Evolutionary conservation across 306 rosid genomes (phyloP).

Genomic region (Sesbania bispinosa): DNA sequence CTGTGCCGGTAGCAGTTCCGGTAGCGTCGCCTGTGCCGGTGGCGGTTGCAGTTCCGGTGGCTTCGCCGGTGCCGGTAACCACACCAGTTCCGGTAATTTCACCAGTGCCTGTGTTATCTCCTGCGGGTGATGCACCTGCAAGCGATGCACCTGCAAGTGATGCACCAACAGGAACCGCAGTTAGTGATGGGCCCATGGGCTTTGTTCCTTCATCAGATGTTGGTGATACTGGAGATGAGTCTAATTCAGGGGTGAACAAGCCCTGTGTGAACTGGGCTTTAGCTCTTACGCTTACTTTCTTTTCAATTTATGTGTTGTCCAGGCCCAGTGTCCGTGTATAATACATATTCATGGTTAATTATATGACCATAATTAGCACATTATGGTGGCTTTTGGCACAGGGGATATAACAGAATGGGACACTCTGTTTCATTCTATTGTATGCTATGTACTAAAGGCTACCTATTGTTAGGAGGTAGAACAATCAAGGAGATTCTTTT

Average conservation of each 20-base stretch:
- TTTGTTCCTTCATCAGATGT: neutral
- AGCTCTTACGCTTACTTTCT: conserved; percentile 3
- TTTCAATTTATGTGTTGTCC: neutral
- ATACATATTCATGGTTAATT: too few species aligned
- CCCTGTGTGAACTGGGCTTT: neutral
- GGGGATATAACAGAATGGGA: too few species aligned
- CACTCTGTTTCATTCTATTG: too few species aligned
- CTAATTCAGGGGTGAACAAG: neutral
- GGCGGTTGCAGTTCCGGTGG: too few species aligned
- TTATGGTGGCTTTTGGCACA: too few species aligned
- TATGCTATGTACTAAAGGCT: too few species aligned
- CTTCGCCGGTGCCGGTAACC: neutral
- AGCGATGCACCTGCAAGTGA: too few species aligned
- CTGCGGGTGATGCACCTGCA: neutral
- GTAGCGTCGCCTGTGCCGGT: neutral
- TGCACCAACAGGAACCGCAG: too few species aligned
- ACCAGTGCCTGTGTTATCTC: neutral
- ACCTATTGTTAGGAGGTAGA: too few species aligned
- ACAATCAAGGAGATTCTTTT: too few species aligned
- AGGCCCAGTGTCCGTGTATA: neutral
- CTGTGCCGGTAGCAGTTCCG: neutral
- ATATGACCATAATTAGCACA: too few species aligned
- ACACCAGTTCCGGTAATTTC: neutral
- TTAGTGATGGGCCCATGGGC: neutral
- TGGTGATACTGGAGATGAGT: neutral